These are phyloP conservation scores for Leptodontidium sp. DNA, from an alignment of 2,329 filamentous ascomycete species.

Conservation along the genomic window DNA sequence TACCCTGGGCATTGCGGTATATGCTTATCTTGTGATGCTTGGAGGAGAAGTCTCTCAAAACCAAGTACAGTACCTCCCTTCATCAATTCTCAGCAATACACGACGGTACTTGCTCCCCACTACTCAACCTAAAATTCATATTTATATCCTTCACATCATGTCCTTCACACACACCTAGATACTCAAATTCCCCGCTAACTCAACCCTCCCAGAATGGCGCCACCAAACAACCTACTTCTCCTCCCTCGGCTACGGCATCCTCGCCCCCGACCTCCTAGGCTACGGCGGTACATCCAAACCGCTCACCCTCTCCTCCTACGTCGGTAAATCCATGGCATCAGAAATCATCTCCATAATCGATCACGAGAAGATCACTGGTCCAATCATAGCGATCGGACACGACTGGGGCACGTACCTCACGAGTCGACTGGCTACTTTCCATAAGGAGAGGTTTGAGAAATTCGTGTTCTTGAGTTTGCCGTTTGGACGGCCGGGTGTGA, in stretches of 20 bases:
- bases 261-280: constrained; percentile 54
- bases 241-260: constrained; percentile 51
- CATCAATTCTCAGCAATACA: too few species aligned
- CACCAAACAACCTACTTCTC: constrained; percentile 39
- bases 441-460: constrained; percentile 29
- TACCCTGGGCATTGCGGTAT: too few species aligned
- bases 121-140: too few species aligned
- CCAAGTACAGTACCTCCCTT: too few species aligned
- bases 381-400: constrained; percentile 36
- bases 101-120: too few species aligned
- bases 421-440: constrained; percentile 29
- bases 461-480: constrained; percentile 34
- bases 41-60: too few species aligned
- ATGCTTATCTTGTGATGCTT: too few species aligned
- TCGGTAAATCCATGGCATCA: constrained; percentile 40
- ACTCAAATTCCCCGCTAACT: too few species aligned
- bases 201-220: constrained; percentile 49
- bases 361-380: constrained; percentile 32
- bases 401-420: constrained; percentile 40
- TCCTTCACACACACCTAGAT: too few species aligned
- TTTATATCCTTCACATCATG: too few species aligned
- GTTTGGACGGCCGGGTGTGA: constrained; percentile 26
- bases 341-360: constrained; percentile 49
- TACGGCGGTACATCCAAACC: constrained; percentile 50
- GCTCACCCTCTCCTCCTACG: constrained; percentile 42